Evolutionary conservation across 2,329 filamentous ascomycete genomes (phyloP), one percentile per base, ranked within the genome.

Genomic region (Alternaria angustiovoidea): DNA sequence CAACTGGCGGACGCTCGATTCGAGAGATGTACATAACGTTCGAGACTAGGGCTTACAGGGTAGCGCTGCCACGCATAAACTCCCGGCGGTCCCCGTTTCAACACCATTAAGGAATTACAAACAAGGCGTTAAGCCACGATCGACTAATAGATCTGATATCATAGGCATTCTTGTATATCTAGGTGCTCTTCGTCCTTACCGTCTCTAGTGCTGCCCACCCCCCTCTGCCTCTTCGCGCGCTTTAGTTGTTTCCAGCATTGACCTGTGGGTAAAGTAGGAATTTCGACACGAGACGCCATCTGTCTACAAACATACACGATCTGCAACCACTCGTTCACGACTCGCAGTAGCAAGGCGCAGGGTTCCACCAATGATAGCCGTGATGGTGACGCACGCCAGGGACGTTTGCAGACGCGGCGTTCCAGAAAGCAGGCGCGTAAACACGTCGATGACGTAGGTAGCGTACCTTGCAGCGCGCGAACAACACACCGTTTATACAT

Each of bases 381-480:
- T 38, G 16, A n/a, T n/a, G 34, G 34, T 38, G 34, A 38, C 34
- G 34, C 34, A 38, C 7, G 34, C 34, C 34, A 46, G 56, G 24
- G 44, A 49, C 54, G 54, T 54, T 43, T 30, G 3, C 16, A 51
- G 56, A 36, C 59, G 59, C 49, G 59, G 49, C 49, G 59, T 54
- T 54, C 28, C 48, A 54, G 26, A 30, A 51, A 51, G 16, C 48
- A 61, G 59, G 59, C 59, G 59, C 59, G 59, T 61, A 54, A 51
- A 54, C 49, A 51, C 49, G 59, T 16, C 38, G 36, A 65, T 65
- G 63, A 65, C 63, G 63, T 65, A 65, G 52, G 24, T 51, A 47
- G n/a, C 36, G 34, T 38, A 47, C 22, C 46, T 48, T 59, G 54
- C 39, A 53, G 44, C 54, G 48, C 49, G 39, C 54, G 48, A 66